Conservation (phyloP, 2,329 filamentous ascomycete genomes). For the Trichoderma simmonsii region DNA sequence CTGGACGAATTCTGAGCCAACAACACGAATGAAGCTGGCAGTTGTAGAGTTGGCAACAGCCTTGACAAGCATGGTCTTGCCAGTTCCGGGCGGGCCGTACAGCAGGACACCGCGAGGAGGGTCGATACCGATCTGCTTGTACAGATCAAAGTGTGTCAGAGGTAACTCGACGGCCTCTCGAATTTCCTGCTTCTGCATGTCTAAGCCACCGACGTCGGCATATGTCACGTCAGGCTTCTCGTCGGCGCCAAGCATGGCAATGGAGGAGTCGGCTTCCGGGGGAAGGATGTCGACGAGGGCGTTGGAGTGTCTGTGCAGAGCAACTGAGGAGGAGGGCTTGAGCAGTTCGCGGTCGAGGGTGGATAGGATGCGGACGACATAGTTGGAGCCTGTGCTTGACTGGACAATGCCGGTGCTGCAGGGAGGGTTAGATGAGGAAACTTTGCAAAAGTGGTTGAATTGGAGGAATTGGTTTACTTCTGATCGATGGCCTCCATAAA, state of each 20-base stretch:
- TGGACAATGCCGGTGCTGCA: conserved; percentile 93
- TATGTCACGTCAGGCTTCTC: conserved; percentile 99
- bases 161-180: conserved; percentile 95
- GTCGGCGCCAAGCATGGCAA: conserved; percentile 93
- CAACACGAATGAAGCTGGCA: conserved; percentile 96
- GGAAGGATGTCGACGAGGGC: conserved; percentile 97
- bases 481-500: conserved; percentile 99
- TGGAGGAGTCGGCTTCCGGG: conserved; percentile 97
- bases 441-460: neutral
- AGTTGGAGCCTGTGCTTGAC: conserved; percentile 97
- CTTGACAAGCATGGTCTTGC: conserved; percentile 97
- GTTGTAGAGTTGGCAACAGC: conserved; percentile 98
- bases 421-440: neutral
- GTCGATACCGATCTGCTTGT: conserved; percentile 99
- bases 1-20: conserved; percentile 97
- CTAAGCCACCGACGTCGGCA: conserved; percentile 92
- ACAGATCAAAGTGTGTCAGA: conserved; percentile 95
- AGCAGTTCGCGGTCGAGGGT: conserved; percentile 97
- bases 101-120: conserved; percentile 93
- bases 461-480: conserved; percentile 62
- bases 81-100: conserved; percentile 92
- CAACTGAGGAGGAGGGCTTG: conserved; percentile 96
- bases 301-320: conserved; percentile 96
- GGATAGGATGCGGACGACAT: conserved; percentile 96
- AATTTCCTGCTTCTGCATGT: conserved; percentile 99